Conservation (phyloP, 2,329 filamentous ascomycete genomes). For the Talaromyces sp. region DNA sequence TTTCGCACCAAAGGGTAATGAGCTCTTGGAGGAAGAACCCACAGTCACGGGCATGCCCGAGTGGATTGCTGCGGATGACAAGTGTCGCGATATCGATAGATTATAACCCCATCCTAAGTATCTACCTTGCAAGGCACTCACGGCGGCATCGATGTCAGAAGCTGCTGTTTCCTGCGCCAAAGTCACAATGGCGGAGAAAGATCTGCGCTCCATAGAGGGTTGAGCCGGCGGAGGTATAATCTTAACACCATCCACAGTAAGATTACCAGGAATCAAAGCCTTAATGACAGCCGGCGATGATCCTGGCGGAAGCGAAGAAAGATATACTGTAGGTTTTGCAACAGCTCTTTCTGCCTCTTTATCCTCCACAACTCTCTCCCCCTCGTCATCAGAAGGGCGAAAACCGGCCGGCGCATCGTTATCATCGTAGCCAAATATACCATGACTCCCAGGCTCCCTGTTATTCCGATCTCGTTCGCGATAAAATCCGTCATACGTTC, state of each 20-base stretch:
- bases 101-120: slow-evolving; percentile 85
- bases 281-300: slow-evolving; percentile 53
- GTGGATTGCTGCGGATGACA: slow-evolving; percentile 71
- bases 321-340: slow-evolving; percentile 56
- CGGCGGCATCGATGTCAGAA: slow-evolving; percentile 76
- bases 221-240: slow-evolving; percentile 59
- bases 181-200: slow-evolving; percentile 74
- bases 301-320: slow-evolving; percentile 54
- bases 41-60: slow-evolving; percentile 51
- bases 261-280: slow-evolving; percentile 49
- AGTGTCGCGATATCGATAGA: slow-evolving; percentile 74
- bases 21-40: slow-evolving; percentile 49
- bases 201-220: slow-evolving; percentile 62
- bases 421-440: slow-evolving; percentile 44
- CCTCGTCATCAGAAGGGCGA: slow-evolving; percentile 45
- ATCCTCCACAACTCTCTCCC: slow-evolving; percentile 40
- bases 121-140: slow-evolving; percentile 74
- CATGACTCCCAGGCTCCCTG: slow-evolving; percentile 26
- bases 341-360: slow-evolving; percentile 49
- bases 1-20: slow-evolving; percentile 77
- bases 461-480: slow-evolving; percentile 42
- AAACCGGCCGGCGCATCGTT: slow-evolving; percentile 44
- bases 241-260: slow-evolving; percentile 71
- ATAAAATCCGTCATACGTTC: slow-evolving; percentile 44
- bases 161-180: slow-evolving; percentile 77